A percentile compares a stretch with the other conserved stretches of the same genome.
phyloP scores from a whole-genome alignment of 1,284 basidiomycete genomes.

The Waitea zeae region DNA sequence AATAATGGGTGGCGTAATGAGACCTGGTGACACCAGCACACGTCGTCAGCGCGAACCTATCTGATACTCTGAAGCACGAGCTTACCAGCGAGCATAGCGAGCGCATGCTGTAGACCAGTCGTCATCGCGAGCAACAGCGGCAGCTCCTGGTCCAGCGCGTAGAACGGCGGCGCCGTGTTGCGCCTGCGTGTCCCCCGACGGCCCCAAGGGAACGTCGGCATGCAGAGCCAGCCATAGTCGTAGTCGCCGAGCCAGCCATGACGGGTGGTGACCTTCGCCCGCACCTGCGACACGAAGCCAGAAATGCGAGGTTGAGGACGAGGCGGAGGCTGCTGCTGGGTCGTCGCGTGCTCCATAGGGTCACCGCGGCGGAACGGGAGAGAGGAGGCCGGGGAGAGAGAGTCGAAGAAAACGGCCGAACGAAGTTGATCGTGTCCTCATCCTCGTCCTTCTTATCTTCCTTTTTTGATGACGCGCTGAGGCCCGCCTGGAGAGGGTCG shows the following conservation, averaged over 20 bases:
- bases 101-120: constrained; percentile 59
- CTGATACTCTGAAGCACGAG: too few species aligned
- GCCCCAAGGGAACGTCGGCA: constrained; percentile 46
- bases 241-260: constrained; percentile 69
- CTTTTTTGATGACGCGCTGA: too few species aligned
- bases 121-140: constrained; percentile 53
- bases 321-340: too few species aligned
- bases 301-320: constrained; percentile 5
- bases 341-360: too few species aligned
- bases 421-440: too few species aligned
- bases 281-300: too few species aligned
- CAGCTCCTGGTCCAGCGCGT: constrained; percentile 49
- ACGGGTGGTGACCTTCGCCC: constrained; percentile 22
- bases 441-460: too few species aligned
- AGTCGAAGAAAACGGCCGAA: too few species aligned
- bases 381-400: too few species aligned
- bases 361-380: too few species aligned
- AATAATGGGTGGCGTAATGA: constrained; percentile 69
- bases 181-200: constrained; percentile 16
- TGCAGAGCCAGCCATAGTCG: constrained; percentile 59
- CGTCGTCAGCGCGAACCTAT: constrained; percentile 20
- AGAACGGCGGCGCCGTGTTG: constrained; percentile 43
- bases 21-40: too few species aligned
- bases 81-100: constrained; percentile 74
- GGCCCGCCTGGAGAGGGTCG: too few species aligned